Conservation (phyloP, 768 basidiomycete species). For the Fomitopsis serialis region DNA sequence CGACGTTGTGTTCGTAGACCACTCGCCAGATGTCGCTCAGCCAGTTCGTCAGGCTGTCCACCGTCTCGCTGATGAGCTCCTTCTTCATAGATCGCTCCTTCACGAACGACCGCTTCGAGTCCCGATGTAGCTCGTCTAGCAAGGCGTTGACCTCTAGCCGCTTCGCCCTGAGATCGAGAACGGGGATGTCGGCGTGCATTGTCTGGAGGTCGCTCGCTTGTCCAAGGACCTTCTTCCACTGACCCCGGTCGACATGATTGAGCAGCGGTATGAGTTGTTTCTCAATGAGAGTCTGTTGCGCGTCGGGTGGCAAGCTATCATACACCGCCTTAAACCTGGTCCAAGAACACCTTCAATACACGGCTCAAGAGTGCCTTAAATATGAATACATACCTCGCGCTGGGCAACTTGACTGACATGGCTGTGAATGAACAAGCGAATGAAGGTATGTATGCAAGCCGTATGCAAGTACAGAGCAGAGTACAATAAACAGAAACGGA, state of each 20-base stretch:
- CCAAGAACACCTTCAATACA: not conserved
- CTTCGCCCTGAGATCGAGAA: constrained; percentile 48
- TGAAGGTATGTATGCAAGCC: too few species aligned
- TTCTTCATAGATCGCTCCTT: constrained; percentile 49
- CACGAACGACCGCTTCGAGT: constrained; percentile 46
- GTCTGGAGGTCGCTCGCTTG: constrained; percentile 36
- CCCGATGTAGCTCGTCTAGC: constrained; percentile 46
- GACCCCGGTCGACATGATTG: constrained; percentile 34
- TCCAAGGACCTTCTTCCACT: constrained; percentile 31
- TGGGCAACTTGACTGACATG: not conserved
- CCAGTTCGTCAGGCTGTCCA: constrained; percentile 53
- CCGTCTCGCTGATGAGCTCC: constrained; percentile 50
- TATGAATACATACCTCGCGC: constrained; percentile 3
- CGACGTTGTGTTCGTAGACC: constrained; percentile 51
- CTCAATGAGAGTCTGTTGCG: constrained; percentile 42
- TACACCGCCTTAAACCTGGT: constrained; percentile 44
- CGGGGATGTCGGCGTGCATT: constrained; percentile 37
- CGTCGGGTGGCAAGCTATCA: constrained; percentile 48
- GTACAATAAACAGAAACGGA: too few species aligned
- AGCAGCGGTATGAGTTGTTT: constrained; percentile 46
- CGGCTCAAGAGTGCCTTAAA: too few species aligned
- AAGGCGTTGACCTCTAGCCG: constrained; percentile 48
- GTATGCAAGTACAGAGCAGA: too few species aligned
- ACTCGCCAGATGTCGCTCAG: constrained; percentile 59
- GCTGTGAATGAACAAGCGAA: too few species aligned